Conservation (phyloP, 2,329 filamentous ascomycete genomes). For the Aspergillus viridinutans region DNA sequence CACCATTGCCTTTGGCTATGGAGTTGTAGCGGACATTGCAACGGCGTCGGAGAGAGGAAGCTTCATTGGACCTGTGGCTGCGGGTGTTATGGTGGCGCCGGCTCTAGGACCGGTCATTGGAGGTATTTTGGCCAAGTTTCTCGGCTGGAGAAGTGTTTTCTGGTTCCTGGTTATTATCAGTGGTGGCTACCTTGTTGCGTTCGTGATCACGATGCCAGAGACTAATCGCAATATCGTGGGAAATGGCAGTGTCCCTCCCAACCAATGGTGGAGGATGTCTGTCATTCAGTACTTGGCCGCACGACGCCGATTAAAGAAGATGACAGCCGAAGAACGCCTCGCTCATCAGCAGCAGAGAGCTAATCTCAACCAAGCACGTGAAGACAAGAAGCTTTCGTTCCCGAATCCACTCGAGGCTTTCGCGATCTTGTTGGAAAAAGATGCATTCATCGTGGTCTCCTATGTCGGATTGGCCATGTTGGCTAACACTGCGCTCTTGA, state of each 20-base stretch:
- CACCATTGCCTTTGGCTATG: conserved; percentile 42
- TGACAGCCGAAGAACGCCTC: background rate
- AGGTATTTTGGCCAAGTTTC: conserved; percentile 31
- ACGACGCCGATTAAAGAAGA: background rate
- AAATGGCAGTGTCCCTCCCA: conserved; percentile 24
- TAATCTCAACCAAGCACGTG: conserved; percentile 6
- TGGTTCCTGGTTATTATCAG: conserved; percentile 42
- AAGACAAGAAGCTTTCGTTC: conserved; percentile 33
- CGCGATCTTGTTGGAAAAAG: conserved; percentile 37
- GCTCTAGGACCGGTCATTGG: conserved; percentile 43
- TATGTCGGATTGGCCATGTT: conserved; percentile 31
- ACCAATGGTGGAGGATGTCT: conserved; percentile 20
- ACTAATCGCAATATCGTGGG: conserved; percentile 31
- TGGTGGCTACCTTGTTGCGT: conserved; percentile 28
- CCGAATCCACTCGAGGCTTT: conserved; percentile 45
- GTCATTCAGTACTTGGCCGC: conserved; percentile 13
- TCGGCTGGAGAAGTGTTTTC: conserved; percentile 44
- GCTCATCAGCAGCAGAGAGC: background rate
- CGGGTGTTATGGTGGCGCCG: conserved; percentile 32
- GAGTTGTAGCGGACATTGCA: conserved; percentile 42
- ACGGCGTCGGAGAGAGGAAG: conserved; percentile 39
- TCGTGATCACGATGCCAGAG: conserved; percentile 35
- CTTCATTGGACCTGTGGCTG: conserved; percentile 41
- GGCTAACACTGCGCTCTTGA: conserved; percentile 38
- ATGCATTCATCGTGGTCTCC: conserved; percentile 32